Base-by-base conservation (phyloP, 805 yeast species). In the Saccharomycopsis synnaedendra region DNA sequence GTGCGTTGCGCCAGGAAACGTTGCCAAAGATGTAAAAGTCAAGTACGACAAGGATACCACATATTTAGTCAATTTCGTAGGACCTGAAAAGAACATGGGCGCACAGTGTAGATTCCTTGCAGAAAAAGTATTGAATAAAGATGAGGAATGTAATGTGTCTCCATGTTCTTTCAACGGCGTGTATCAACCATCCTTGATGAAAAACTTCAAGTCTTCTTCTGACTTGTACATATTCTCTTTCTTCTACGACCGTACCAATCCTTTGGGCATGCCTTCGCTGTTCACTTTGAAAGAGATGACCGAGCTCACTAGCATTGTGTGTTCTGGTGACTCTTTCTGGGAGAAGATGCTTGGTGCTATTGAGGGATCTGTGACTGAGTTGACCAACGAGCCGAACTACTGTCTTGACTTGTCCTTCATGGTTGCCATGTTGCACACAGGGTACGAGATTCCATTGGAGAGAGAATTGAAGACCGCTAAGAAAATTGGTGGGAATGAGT, bases 151-250 rank as follows among this genome's bases (percentile, higher is more conserved):
- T 71, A 61, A 69, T 1, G 60, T 71, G 33, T 75, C 78, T 50
- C 94, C 98, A 47, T 93, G 99, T 65, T 85, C 97, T 2, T 93
- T 93, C 75, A 87, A 90, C 61, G 98, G 99, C 60, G 84, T 88
- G 44, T 95, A 94, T 65, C 98, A 93, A 70, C 99, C 99, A 5
- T 84, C 95, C 3, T 70, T 93, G 58, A 78, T 78, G 41, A 76
- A 73, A 53, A 80, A 95, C 10, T 93, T 93, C 74, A 74, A 78
- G 46, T 70, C 70, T 47, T 64, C 76, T 33, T 75, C 80, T 39
- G 97, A 93, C 60, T 73, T 93, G 76, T 93, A 71, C 65, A 79
- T 93, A 40, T 88, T 94, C 68, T 90, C 97, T 7, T 93, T 79
- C 72, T 93, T 93, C 68, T 94, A 87, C 68, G 99, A 93, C 67